Base-by-base conservation (phyloP, 257 asterid species). In the Solanum peruvianum region DNA sequence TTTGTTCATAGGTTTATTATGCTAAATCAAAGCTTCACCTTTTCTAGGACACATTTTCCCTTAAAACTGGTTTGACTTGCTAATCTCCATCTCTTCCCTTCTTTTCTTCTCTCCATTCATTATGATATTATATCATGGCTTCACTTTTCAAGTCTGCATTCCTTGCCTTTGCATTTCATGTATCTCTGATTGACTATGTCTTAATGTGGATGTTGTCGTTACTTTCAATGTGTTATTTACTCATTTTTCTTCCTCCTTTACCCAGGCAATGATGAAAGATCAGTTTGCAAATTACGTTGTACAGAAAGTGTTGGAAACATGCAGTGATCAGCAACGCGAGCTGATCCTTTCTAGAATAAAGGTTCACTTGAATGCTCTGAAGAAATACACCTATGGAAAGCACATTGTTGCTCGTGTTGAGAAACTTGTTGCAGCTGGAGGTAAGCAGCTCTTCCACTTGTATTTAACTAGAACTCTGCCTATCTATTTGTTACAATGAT, bases 341-440 rank as follows among this genome's bases (percentile, higher is more conserved):
- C 82, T 91, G 89, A 91, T 91, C 80, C 82, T 91, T 56, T 91
- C 92, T 1, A 87, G 93, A 84, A 91, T 91, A 37, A 91, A 89
- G 88, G 93, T 91, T 62, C 93, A 91, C 85, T 76, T 91, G 88
- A 91, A 86, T 60, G 93, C 93, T 11, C 83, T 91, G 83, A 91
- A 91, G 90, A 91, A 89, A 82, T 91, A 91, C 87, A 91, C 93
- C 6, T 91, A 89, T 6, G 93, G 93, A 52, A 91, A 91, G 85
- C 93, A 91, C 84, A 91, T 91, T 45, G 93, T 91, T 82, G 91
- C 93, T 18, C 93, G 93, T 49, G 92, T 91, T 56, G 92, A 91
- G 88, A 91, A 91, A 88, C 93, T 91, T 56, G 93, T 91, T 83
- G 93, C 93, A 56, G 93, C 93, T 66, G 93, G 93, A 60, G 93